Evolutionary conservation across 2,329 filamentous ascomycete genomes (phyloP).

Genomic region (Ophiocordyceps camponoti-saundersi): DNA sequence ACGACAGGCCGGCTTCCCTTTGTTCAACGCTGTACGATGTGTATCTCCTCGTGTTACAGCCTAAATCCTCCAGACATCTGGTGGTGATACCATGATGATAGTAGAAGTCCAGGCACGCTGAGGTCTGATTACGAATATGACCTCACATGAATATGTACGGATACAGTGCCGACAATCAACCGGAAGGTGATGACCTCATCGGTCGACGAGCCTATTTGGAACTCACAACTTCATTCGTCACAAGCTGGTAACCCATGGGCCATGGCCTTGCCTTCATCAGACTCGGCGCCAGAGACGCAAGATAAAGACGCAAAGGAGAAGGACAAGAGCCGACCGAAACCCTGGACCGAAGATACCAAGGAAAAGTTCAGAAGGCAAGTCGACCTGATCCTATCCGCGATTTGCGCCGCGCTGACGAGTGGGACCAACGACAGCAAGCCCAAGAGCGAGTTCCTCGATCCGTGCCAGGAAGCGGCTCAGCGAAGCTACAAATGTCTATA

Average conservation of each 20-base stretch:
- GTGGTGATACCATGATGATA: neutral
- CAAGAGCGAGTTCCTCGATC: slow-evolving; percentile 82
- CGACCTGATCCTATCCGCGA: too few relatives aligned
- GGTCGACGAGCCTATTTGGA: neutral
- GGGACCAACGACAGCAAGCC: slow-evolving; percentile 44
- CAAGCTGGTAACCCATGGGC: neutral
- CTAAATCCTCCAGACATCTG: neutral
- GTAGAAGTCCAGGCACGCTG: neutral
- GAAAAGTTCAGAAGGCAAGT: slow-evolving; percentile 47
- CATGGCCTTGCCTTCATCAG: neutral
- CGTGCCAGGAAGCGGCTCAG: slow-evolving; percentile 82
- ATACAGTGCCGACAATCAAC: slow-evolving; percentile 6
- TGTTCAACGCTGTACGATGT: neutral
- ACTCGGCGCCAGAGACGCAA: neutral
- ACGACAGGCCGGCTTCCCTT: neutral
- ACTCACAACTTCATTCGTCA: neutral
- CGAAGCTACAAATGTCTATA: slow-evolving; percentile 76
- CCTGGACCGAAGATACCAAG: slow-evolving; percentile 43
- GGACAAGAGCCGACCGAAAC: slow-evolving; percentile 12
- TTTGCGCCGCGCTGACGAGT: neutral
- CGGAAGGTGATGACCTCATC: slow-evolving; percentile 4
- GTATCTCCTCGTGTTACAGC: neutral
- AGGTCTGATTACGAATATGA: neutral
- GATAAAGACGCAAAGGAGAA: slow-evolving; percentile 3
- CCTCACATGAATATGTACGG: neutral